These are phyloP conservation scores for Exophiala oligosperma DNA, from an alignment of 2,329 filamentous ascomycete genomes.

Conservation along the genomic window DNA sequence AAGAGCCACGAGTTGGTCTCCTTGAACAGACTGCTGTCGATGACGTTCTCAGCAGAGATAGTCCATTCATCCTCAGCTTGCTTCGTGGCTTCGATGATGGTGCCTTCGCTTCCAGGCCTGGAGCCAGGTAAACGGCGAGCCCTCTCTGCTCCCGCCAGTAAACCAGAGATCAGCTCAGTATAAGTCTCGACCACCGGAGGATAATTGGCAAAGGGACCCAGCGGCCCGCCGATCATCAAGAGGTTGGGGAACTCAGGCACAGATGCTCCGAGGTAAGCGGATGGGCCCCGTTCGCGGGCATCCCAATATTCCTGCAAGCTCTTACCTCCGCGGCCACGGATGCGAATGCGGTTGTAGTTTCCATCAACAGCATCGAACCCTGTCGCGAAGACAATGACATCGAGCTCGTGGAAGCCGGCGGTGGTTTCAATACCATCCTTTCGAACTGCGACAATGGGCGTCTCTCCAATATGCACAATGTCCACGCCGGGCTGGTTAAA, in stretches of 20 bases:
- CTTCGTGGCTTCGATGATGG: conserved; percentile 12
- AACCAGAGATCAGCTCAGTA: conserved; percentile 1
- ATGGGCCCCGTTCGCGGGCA: conserved; percentile 1
- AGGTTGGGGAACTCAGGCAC: not conserved
- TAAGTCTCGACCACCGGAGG: not conserved
- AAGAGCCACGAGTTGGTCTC: conserved; percentile 13
- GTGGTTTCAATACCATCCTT: conserved; percentile 41
- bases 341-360: conserved; percentile 32
- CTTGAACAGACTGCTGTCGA: conserved; percentile 5
- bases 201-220: not conserved
- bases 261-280: not conserved
- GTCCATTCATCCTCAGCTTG: conserved; percentile 12
- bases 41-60: not conserved
- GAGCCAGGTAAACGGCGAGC: conserved; percentile 1
- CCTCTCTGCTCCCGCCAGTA: not conserved
- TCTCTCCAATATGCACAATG: conserved; percentile 45
- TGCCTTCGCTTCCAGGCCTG: conserved; percentile 4
- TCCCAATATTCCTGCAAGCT: not conserved
- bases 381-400: conserved; percentile 44
- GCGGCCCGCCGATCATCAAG: not conserved
- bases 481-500: conserved; percentile 49
- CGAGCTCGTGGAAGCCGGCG: conserved; percentile 45
- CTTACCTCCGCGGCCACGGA: conserved; percentile 32
- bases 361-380: conserved; percentile 46
- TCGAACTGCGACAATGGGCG: conserved; percentile 43